Conservation (phyloP, 345 rosid genomes). For the Gynandropsis gynandra region DNA sequence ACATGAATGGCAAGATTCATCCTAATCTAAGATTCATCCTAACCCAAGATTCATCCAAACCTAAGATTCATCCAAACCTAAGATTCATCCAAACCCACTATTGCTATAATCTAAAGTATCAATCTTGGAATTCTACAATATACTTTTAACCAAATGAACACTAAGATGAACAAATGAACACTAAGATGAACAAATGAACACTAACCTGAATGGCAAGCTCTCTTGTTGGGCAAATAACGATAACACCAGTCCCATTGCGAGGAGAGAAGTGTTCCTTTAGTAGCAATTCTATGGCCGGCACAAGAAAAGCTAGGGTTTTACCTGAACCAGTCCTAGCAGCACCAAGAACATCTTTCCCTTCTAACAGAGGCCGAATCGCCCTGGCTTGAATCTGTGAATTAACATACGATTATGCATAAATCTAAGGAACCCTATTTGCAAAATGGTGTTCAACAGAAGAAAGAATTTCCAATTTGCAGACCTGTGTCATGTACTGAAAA, state of each 20-base stretch:
- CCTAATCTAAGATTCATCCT: too few species aligned
- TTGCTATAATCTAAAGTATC: background rate
- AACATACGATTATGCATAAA: background rate
- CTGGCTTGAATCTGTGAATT: slow-evolving; percentile 76
- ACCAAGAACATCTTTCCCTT: slow-evolving; percentile 94
- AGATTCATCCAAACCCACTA: background rate
- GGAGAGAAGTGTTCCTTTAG: slow-evolving; percentile 57
- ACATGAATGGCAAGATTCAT: slow-evolving; percentile 99
- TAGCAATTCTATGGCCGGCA: slow-evolving; percentile 87
- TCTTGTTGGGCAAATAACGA: slow-evolving; percentile 92
- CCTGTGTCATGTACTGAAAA: slow-evolving; percentile 82
- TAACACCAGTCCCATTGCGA: slow-evolving; percentile 74
- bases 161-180: background rate
- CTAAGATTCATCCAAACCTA: too few species aligned
- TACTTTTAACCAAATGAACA: background rate
- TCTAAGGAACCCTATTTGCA: background rate
- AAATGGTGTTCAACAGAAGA: background rate
- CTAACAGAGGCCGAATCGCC: slow-evolving; percentile 66
- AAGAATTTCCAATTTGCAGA: slow-evolving; percentile 15
- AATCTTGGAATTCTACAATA: too few species aligned
- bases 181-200: background rate
- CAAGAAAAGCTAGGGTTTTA: slow-evolving; percentile 86
- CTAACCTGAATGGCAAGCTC: slow-evolving; percentile 97
- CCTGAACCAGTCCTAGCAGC: slow-evolving; percentile 99
- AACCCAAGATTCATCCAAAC: too few species aligned